A percentile compares a stretch with the other conserved stretches of the same genome.
Conservation (phyloP, 345 rosid species). For the Lumnitzera racemosa region DNA sequence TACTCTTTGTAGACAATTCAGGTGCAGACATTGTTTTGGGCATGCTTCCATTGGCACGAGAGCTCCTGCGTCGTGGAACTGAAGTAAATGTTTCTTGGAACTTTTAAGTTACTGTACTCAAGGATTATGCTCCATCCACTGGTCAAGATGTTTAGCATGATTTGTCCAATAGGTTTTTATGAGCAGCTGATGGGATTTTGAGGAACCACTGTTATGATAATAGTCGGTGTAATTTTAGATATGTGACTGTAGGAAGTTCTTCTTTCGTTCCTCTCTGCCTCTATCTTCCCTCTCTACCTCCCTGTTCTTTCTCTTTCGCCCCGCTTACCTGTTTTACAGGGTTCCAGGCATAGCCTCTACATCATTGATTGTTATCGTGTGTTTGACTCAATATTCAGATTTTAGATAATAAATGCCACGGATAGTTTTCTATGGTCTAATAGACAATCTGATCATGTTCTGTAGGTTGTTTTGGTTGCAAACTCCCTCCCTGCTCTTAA, state of each 20-base stretch:
- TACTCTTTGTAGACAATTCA: constrained; percentile 95
- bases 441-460: background rate
- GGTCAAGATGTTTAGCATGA: background rate
- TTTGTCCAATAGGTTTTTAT: no score
- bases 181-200: no score
- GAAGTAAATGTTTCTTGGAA: constrained; percentile 43
- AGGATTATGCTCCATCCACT: background rate
- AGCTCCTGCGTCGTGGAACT: constrained; percentile 90
- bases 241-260: no score
- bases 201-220: no score
- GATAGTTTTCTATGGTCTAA: background rate
- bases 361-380: no score
- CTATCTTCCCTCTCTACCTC: no score
- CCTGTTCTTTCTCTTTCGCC: no score
- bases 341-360: no score
- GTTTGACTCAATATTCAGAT: no score
- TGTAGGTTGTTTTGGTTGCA: constrained; percentile 94
- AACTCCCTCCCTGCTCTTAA: constrained; percentile 97
- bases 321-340: no score
- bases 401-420: background rate
- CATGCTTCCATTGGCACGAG: constrained; percentile 97
- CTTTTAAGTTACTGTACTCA: constrained; percentile 1
- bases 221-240: no score
- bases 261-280: no score
- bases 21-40: constrained; percentile 94